Percentiles rank a stretch among this genome's conserved stretches.
Conservation (phyloP, 495 filamentous ascomycete genomes). For the Penicillium chermesinum region DNA sequence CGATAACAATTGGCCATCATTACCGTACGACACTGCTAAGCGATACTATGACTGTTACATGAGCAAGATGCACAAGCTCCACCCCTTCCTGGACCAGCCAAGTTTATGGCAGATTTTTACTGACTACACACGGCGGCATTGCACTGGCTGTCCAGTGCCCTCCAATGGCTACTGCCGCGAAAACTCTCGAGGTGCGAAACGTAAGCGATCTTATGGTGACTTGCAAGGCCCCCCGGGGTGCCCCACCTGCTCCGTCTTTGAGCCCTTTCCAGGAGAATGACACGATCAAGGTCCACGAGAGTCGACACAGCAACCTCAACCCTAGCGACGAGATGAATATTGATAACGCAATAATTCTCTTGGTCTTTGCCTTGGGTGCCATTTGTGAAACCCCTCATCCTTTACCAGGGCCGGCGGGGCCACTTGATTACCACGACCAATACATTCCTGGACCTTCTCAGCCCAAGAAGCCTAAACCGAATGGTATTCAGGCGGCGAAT, state of each 20-base stretch:
- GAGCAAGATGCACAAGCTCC: slow-evolving; percentile 77
- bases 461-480: slow-evolving; percentile 1
- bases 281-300: not conserved
- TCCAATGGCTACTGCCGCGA: slow-evolving; percentile 13
- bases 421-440: slow-evolving; percentile 23
- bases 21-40: slow-evolving; percentile 50
- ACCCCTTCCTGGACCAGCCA: slow-evolving; percentile 67
- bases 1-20: not conserved
- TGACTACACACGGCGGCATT: not conserved
- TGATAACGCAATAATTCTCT: slow-evolving; percentile 70
- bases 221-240: slow-evolving; percentile 23
- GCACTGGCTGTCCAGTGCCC: slow-evolving; percentile 6
- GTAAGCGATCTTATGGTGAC: slow-evolving; percentile 38
- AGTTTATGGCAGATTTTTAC: not conserved
- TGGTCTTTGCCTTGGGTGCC: slow-evolving; percentile 81
- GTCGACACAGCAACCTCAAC: not conserved
- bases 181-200: slow-evolving; percentile 32
- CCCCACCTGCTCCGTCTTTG: slow-evolving; percentile 5
- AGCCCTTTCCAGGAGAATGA: not conserved
- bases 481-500: slow-evolving; percentile 8
- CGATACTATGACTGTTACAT: slow-evolving; percentile 67
- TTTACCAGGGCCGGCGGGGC: slow-evolving; percentile 51
- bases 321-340: slow-evolving; percentile 32
- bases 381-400: slow-evolving; percentile 61
- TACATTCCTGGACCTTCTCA: slow-evolving; percentile 22